Percentiles rank a stretch among this genome's conserved stretches.
Evolutionary conservation across 2,329 filamentous ascomycete species (phyloP).

Genomic region (Diaporthe australafricana): DNA sequence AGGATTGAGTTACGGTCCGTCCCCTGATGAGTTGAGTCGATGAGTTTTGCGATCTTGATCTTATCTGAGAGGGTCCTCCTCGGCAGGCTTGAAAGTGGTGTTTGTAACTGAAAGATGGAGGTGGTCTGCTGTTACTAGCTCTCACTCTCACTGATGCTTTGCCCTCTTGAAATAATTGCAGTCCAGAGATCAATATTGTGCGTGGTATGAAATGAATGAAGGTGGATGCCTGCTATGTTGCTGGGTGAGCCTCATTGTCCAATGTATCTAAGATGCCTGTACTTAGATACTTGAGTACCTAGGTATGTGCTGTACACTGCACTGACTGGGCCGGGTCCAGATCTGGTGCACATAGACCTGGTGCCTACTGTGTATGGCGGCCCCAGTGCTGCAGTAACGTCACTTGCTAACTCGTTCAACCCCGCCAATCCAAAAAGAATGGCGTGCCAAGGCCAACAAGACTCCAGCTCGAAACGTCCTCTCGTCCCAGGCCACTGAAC

Average conservation of each 20-base stretch:
- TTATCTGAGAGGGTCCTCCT: conserved; percentile 1
- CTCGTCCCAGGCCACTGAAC: conserved; percentile 21
- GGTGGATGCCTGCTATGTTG: neutral
- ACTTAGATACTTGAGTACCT: no score
- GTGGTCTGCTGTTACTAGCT: neutral
- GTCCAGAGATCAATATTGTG: neutral
- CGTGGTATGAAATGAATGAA: no score
- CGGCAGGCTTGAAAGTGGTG: conserved; percentile 3
- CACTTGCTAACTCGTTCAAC: conserved; percentile 17
- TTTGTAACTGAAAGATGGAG: neutral
- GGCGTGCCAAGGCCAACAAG: conserved; percentile 28
- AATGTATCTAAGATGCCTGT: no score
- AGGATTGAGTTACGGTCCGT: neutral
- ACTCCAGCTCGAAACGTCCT: conserved; percentile 27
- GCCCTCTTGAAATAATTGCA: neutral
- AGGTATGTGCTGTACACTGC: neutral
- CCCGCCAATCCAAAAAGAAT: conserved; percentile 26
- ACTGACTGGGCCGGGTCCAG: neutral
- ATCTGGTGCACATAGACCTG: conserved; percentile 13
- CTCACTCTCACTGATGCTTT: neutral
- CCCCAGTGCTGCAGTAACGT: neutral
- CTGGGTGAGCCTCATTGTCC: no score
- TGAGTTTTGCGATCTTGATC: conserved; percentile 17
- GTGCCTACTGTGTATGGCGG: neutral
- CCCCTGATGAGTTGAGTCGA: neutral